These are phyloP conservation scores for Monilinia vaccinii-corymbosi DNA, from an alignment of 2,329 filamentous ascomycete genomes.

Conservation along the genomic window DNA sequence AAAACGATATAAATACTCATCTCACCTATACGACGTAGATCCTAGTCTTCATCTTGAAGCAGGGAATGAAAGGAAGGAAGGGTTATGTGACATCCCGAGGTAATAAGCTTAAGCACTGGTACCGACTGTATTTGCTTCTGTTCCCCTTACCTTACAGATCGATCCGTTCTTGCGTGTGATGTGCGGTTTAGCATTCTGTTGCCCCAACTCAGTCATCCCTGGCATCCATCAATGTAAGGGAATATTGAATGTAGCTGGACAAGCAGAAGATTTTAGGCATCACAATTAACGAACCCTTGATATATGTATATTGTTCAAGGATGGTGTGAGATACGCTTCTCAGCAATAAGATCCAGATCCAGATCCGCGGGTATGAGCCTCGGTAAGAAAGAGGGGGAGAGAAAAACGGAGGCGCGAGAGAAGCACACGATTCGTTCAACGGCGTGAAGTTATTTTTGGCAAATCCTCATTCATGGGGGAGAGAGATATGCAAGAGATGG, in stretches of 20 bases:
- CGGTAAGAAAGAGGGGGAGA: neutral
- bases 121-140: neutral
- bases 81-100: neutral
- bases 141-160: too few relatives aligned
- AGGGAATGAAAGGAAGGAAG: neutral
- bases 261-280: neutral
- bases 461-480: neutral
- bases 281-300: slow-evolving; percentile 5
- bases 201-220: neutral
- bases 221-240: neutral
- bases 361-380: slow-evolving; percentile 3
- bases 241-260: neutral
- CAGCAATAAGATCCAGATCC: neutral
- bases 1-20: neutral
- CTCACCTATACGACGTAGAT: slow-evolving; percentile 1
- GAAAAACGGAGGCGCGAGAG: neutral
- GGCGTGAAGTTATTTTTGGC: neutral
- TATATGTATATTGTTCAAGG: slow-evolving; percentile 1
- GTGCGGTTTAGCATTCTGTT: neutral
- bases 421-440: slow-evolving; percentile 1
- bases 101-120: neutral
- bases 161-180: neutral
- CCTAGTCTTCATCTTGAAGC: neutral
- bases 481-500: slow-evolving; percentile 1
- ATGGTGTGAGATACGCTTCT: neutral